Base-by-base conservation (phyloP, 73 alveolate species). In the Strombidium stylifer region DNA sequence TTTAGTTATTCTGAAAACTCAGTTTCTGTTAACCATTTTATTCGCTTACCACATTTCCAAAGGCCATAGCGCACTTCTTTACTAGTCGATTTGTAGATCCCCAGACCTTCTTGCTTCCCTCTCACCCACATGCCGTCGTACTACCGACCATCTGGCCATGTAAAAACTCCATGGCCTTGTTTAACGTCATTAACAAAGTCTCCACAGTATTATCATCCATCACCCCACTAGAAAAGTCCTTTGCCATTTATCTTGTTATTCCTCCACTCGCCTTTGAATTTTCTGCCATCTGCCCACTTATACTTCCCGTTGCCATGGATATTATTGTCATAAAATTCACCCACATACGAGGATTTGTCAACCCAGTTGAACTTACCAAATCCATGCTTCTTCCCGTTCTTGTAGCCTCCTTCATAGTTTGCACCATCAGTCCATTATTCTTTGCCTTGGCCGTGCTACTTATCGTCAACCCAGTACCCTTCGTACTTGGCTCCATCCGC, bases 341-440 rank as follows among this genome's bases (percentile, higher is more conserved):
- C 86, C 27, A 28, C 57, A 65, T 58, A 73, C 23, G 55, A n/a
- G 0, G 81, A 30, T 2, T 61, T 71, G 46, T 73, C 86, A 23
- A 28, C 45, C 68, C 70, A 73, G 28, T 55, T 46, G 66, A 45
- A 57, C 27, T 46, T 48, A 25, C 86, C 86, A 16, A 16, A 50
- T 0, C 94, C 94, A 57, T 76, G 60, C 32, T 84, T 84, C 58
- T 65, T 46, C 15, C 94, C 94, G 27, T 56, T 32, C 19, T 54
- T 54, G 64, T 84, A 84, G 41, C 68, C 59, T 28, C 94, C 94
- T 53, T 59, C 81, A 76, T 84, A 84, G n/a, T 37, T 54, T 34
- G 94, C 66, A 2, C 94, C 94, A 76, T 84, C 94, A 64, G 45
- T 68, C 94, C 94, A 84, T 1, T 57, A 56, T 35, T 84, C 94